A percentile compares a stretch with the other conserved stretches of the same genome.
Evolutionary conservation across 192 early-diverging fungal species (phyloP).

Genomic region (Dissophora ornata): DNA sequence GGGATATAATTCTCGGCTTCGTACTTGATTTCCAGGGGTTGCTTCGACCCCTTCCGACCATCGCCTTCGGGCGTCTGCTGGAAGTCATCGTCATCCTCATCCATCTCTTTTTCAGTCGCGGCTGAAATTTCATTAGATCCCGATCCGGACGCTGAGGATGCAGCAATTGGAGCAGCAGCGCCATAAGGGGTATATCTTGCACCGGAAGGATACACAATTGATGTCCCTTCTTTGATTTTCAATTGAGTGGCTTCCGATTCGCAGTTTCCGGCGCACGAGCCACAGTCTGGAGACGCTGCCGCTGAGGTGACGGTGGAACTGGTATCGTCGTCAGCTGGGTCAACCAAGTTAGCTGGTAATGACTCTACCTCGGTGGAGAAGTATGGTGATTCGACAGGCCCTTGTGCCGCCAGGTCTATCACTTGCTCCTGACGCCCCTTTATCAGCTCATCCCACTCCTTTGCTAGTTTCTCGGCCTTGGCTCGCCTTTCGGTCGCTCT

Average conservation of each 20-base stretch:
- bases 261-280: background rate
- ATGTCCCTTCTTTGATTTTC: too few relatives aligned
- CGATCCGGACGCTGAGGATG: background rate
- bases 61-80: background rate
- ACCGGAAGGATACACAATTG: too few relatives aligned
- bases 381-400: conserved; percentile 19
- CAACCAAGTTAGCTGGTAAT: too few relatives aligned
- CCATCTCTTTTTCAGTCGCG: too few relatives aligned
- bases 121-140: too few relatives aligned
- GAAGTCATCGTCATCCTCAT: conserved; percentile 3
- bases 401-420: background rate
- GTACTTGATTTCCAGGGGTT: conserved; percentile 19
- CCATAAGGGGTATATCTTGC: too few relatives aligned
- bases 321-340: too few relatives aligned
- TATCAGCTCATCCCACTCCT: background rate
- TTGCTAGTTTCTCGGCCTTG: conserved; percentile 24
- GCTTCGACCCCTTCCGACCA: background rate
- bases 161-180: background rate
- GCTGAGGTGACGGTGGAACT: too few relatives aligned
- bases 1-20: background rate
- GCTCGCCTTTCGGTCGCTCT: background rate
- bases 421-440: background rate
- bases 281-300: too few relatives aligned
- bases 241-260: too few relatives aligned
- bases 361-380: background rate